Evolutionary conservation across 2,329 filamentous ascomycete genomes (phyloP).

Genomic region (Colletotrichum brevisporum): DNA sequence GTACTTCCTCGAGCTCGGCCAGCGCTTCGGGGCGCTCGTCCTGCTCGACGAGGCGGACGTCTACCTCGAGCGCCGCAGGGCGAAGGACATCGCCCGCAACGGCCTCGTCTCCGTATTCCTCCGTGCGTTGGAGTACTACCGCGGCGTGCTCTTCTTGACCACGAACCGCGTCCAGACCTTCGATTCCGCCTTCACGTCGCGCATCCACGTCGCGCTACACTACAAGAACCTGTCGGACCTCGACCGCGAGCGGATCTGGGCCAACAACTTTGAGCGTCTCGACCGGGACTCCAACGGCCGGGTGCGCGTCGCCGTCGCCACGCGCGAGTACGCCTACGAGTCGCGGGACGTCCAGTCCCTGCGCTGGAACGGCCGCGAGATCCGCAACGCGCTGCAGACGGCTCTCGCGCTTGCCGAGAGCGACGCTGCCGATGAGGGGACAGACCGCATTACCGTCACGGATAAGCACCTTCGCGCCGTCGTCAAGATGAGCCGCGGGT

Average conservation of each 20-base stretch:
- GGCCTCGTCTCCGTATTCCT: conserved; percentile 64
- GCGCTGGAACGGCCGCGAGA: conserved; percentile 47
- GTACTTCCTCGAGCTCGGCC: conserved; percentile 64
- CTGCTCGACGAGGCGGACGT: conserved; percentile 74
- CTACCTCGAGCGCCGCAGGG: conserved; percentile 67
- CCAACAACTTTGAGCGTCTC: conserved; percentile 48
- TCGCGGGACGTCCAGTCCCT: conserved; percentile 40
- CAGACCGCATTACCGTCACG: conserved; percentile 40
- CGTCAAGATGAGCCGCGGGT: conserved; percentile 43
- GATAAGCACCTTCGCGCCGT: conserved; percentile 44
- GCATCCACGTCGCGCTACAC: conserved; percentile 49
- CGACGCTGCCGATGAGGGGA: conserved; percentile 40
- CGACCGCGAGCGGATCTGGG: conserved; percentile 48
- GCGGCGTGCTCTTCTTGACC: conserved; percentile 64
- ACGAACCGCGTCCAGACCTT: conserved; percentile 61
- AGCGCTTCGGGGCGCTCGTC: conserved; percentile 65
- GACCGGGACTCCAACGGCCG: conserved; percentile 43
- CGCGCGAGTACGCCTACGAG: conserved; percentile 44
- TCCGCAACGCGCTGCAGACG: conserved; percentile 54
- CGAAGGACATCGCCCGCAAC: conserved; percentile 61
- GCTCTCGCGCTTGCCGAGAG: conserved; percentile 50
- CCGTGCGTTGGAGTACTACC: conserved; percentile 66
- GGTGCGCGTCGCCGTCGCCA: conserved; percentile 43
- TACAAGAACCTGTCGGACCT: conserved; percentile 48
- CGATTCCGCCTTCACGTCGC: conserved; percentile 51